Conservation (phyloP, 768 basidiomycete species). For the Boletus subcaerulescens region DNA sequence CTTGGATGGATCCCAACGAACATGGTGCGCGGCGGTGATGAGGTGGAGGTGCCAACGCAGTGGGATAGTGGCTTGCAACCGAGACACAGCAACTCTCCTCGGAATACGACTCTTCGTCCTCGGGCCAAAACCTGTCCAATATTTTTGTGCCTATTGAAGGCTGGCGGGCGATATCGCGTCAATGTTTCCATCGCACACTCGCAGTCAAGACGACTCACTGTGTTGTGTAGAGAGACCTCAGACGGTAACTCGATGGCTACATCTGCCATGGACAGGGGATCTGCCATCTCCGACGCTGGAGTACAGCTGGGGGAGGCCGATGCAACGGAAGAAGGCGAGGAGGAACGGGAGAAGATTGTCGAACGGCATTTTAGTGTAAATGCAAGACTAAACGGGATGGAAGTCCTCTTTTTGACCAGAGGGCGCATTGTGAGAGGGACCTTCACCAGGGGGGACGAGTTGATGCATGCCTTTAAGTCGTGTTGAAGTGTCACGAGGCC, state of each 20-base stretch:
- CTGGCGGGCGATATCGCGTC: constrained; percentile 13
- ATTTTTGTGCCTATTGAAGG: constrained; percentile 29
- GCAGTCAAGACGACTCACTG: constrained; percentile 16
- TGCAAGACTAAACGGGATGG: constrained; percentile 17
- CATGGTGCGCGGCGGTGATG: constrained; percentile 26
- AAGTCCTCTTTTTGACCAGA: constrained; percentile 28
- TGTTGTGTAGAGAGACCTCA: background rate
- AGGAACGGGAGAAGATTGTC: constrained; percentile 20
- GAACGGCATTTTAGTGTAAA: constrained; percentile 24
- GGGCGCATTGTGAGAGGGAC: constrained; percentile 25
- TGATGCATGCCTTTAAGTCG: constrained; percentile 31
- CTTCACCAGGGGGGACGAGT: constrained; percentile 23
- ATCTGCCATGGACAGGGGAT: constrained; percentile 14
- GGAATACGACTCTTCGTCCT: constrained; percentile 21
- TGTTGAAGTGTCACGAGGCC: constrained; percentile 28
- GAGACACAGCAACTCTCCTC: constrained; percentile 18
- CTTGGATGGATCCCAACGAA: constrained; percentile 7
- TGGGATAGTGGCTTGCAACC: constrained; percentile 11
- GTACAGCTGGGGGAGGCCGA: constrained; percentile 12
- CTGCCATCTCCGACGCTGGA: constrained; percentile 19
- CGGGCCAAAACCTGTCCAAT: constrained; percentile 31
- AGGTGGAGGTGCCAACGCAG: constrained; percentile 28
- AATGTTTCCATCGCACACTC: background rate
- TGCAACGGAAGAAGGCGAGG: background rate
- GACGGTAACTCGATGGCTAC: background rate